A percentile compares a stretch with the other conserved stretches of the same genome.
Conservation (phyloP, 2,329 filamentous ascomycete genomes). For the Ceratocystis ficicola region DNA sequence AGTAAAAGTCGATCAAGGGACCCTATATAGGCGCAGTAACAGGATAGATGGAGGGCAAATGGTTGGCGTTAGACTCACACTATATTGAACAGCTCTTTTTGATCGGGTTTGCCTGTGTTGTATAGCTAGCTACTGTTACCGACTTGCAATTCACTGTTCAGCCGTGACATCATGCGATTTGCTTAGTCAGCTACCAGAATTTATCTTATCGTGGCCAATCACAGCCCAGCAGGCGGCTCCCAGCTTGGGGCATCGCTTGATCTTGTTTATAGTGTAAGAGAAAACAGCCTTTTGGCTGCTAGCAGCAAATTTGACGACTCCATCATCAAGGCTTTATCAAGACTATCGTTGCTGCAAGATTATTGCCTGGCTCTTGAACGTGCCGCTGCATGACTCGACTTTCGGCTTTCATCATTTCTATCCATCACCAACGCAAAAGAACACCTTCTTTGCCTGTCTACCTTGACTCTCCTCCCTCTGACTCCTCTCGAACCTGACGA, state of each 20-base stretch:
- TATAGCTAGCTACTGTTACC: background rate
- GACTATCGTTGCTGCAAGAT: too few species aligned
- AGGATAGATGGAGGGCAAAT: background rate
- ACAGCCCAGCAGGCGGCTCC: background rate
- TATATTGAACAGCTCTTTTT: background rate
- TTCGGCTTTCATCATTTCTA: too few species aligned
- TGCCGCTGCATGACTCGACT: background rate
- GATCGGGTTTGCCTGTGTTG: background rate
- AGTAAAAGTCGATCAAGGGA: conserved; percentile 10
- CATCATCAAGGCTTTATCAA: too few species aligned
- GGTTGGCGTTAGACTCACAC: background rate
- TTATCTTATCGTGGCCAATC: conserved; percentile 9
- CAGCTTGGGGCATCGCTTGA: background rate
- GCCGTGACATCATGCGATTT: conserved; percentile 7
- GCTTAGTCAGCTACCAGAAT: background rate
- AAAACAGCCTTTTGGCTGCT: background rate
- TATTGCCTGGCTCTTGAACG: background rate
- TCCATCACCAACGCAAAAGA: too few species aligned
- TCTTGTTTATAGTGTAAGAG: background rate
- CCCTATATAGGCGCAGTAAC: background rate
- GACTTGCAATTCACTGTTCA: background rate
- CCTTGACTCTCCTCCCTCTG: background rate
- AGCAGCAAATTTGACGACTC: too few species aligned
- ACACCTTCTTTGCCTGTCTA: background rate
- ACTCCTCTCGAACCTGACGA: background rate